phyloP scores from a whole-genome alignment of 164 flowering plant species.

The Santalum album region DNA sequence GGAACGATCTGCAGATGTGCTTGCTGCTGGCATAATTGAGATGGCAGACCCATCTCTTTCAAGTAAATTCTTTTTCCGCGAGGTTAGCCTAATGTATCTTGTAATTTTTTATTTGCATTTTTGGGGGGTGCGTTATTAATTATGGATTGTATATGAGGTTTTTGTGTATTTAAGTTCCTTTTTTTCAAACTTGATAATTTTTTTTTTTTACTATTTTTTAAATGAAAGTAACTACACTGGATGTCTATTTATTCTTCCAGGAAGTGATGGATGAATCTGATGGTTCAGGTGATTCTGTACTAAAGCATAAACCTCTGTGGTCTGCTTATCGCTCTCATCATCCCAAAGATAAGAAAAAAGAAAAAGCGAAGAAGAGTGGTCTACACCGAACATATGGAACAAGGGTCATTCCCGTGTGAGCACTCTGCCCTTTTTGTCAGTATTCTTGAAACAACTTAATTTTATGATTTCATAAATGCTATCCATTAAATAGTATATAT shows the following conservation, averaged over 20 bases:
- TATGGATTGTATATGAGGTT: no score
- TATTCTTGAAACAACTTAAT: background rate
- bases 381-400: conserved; percentile 85
- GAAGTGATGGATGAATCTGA: conserved; percentile 71
- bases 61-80: conserved; percentile 77
- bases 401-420: conserved; percentile 98
- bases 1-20: conserved; percentile 95
- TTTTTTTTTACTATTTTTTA: no score
- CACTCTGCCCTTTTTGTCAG: conserved; percentile 9
- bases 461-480: background rate
- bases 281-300: conserved; percentile 66
- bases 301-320: conserved; percentile 95
- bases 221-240: background rate
- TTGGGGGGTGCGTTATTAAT: no score
- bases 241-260: conserved; percentile 28
- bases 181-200: no score
- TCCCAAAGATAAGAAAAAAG: conserved; percentile 47
- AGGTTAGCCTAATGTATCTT: conserved; percentile 41
- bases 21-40: conserved; percentile 96
- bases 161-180: no score
- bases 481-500: background rate
- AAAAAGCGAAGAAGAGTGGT: conserved; percentile 49
- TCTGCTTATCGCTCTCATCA: conserved; percentile 40
- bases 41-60: conserved; percentile 89
- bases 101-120: background rate